These are phyloP conservation scores for Circinella minor DNA, from an alignment of 371 early-diverging fungal genomes.

Conservation along the genomic window DNA sequence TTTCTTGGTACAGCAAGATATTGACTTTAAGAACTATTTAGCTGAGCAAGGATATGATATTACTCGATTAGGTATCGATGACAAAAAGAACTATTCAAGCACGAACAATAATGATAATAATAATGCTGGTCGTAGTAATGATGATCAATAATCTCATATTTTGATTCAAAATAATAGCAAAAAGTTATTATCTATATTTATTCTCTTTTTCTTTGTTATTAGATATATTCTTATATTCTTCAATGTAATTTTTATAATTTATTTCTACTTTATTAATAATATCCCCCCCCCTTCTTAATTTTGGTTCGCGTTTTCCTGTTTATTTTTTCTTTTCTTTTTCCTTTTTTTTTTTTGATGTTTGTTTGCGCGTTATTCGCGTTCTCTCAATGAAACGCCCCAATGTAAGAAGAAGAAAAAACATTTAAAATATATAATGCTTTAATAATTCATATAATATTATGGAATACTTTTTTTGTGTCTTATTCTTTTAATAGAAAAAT, in stretches of 20 bases:
- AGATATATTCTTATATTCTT: too few relatives aligned
- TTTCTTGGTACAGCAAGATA: conserved; percentile 57
- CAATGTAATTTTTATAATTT: too few relatives aligned
- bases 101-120: conserved; percentile 10
- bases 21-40: conserved; percentile 55
- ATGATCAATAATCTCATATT: neutral
- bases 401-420: neutral
- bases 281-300: too few relatives aligned
- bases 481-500: neutral
- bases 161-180: too few relatives aligned
- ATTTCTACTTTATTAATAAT: too few relatives aligned
- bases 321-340: too few relatives aligned
- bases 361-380: neutral
- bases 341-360: neutral
- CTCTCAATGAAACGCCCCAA: neutral
- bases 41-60: conserved; percentile 56
- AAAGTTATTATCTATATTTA: too few relatives aligned
- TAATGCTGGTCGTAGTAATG: neutral
- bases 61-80: conserved; percentile 38
- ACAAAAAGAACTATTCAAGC: conserved; percentile 2
- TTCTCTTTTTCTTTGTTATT: too few relatives aligned
- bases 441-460: too few relatives aligned
- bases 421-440: neutral
- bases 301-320: too few relatives aligned
- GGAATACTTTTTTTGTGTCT: too few relatives aligned